These are phyloP conservation scores for Pistacia atlantica DNA, from an alignment of 345 rosid species.

Conservation along the genomic window DNA sequence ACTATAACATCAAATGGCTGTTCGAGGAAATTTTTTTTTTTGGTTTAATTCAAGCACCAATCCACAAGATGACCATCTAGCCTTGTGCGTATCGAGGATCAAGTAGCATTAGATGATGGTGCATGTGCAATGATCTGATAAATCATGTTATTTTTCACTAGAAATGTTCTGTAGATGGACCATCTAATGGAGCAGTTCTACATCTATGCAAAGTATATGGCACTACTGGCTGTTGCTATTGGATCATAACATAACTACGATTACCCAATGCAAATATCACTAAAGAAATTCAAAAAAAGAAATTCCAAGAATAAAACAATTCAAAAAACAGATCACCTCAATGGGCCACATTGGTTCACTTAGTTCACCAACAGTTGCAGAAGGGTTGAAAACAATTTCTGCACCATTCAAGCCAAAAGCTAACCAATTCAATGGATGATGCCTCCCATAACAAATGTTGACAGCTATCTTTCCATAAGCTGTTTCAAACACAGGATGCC, in stretches of 20 bases:
- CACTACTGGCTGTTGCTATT: neutral
- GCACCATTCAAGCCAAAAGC: constrained; percentile 98
- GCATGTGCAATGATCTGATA: neutral
- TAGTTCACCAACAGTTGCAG: constrained; percentile 97
- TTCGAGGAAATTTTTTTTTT: neutral
- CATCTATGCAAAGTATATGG: neutral
- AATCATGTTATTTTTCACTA: neutral
- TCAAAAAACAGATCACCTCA: constrained; percentile 54
- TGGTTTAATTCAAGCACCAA: neutral
- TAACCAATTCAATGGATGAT: constrained; percentile 93
- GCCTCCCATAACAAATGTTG: constrained; percentile 95
- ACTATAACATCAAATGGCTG: neutral
- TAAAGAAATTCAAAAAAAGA: neutral
- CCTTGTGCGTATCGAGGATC: neutral
- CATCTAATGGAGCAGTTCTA: neutral
- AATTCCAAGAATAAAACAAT: neutral
- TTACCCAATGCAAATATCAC: neutral
- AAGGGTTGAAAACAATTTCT: constrained; percentile 97
- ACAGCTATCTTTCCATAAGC: constrained; percentile 84
- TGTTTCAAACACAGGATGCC: constrained; percentile 96
- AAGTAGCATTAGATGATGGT: neutral
- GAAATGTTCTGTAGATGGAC: neutral
- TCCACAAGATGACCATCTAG: neutral
- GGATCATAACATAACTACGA: neutral
- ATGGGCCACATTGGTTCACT: constrained; percentile 99